Conservation (phyloP, 345 rosid genomes). For the Eucalyptus grandis region DNA sequence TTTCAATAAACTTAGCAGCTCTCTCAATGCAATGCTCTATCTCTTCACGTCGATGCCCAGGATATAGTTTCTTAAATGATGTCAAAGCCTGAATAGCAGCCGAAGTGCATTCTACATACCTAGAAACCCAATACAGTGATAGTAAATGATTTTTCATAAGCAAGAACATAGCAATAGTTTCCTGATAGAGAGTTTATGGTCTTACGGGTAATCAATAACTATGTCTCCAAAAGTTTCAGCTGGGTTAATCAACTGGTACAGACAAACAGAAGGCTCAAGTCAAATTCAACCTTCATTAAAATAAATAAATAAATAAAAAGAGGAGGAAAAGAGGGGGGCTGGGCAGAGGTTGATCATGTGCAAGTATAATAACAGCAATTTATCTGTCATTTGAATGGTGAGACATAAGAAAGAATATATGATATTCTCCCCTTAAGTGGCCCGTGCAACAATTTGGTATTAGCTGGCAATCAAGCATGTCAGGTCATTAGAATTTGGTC, state of each 20-base stretch:
- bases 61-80: constrained; percentile 51
- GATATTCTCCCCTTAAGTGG: not conserved
- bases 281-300: not conserved
- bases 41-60: constrained; percentile 71
- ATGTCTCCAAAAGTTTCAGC: constrained; percentile 99
- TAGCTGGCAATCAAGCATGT: not conserved
- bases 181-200: not conserved
- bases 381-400: not conserved
- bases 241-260: constrained; percentile 71
- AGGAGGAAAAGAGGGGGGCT: not conserved
- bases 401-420: not conserved
- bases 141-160: not conserved
- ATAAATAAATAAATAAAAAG: not conserved
- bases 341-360: not conserved
- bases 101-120: constrained; percentile 92
- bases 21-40: constrained; percentile 61
- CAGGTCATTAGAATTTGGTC: not conserved
- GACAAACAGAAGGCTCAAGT: not conserved
- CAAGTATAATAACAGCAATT: not conserved
- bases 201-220: constrained; percentile 95
- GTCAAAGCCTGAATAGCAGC: constrained; percentile 86
- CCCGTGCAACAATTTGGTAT: not conserved
- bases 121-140: constrained; percentile 10
- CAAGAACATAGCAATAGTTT: not conserved
- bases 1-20: constrained; percentile 56